phyloP scores from a whole-genome alignment of 306 rosid genomes.

The Oxytropis ochrocephala region DNA sequence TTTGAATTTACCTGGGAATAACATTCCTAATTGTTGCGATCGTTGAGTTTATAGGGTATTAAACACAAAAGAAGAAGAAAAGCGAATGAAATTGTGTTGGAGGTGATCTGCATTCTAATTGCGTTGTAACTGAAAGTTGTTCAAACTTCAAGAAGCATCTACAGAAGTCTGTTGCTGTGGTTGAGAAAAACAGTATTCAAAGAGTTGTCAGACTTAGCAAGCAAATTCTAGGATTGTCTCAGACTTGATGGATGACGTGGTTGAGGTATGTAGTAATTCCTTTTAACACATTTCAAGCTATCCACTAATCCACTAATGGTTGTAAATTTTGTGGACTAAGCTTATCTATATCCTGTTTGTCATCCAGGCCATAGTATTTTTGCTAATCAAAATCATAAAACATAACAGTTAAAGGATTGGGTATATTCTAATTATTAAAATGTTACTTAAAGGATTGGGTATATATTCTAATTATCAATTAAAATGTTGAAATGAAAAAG shows the following conservation, averaged over 20 bases:
- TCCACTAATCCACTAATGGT: not conserved
- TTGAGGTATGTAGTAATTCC: slow-evolving; percentile 20
- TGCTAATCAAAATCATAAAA: not conserved
- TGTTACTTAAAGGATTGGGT: too few relatives aligned
- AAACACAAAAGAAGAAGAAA: not conserved
- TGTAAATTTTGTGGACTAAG: not conserved
- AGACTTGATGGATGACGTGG: slow-evolving; percentile 6
- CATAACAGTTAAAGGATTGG: too few relatives aligned
- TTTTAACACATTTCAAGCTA: not conserved
- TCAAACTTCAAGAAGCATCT: not conserved
- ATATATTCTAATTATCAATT: too few relatives aligned
- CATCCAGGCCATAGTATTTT: not conserved
- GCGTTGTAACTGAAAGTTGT: not conserved
- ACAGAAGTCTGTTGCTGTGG: not conserved
- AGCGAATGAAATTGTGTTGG: not conserved
- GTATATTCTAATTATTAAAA: too few relatives aligned
- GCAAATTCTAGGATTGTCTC: not conserved
- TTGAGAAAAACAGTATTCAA: not conserved
- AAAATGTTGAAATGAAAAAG: too few relatives aligned
- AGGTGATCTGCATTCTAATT: slow-evolving; percentile 1
- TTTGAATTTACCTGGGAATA: not conserved
- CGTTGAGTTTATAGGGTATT: not conserved
- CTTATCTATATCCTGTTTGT: not conserved
- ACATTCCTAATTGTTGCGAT: not conserved
- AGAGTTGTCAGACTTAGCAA: slow-evolving; percentile 4